Percentiles rank a stretch among this genome's conserved stretches.
Conservation (phyloP, 805 yeast species). For the Suhomyces kilbournensis region DNA sequence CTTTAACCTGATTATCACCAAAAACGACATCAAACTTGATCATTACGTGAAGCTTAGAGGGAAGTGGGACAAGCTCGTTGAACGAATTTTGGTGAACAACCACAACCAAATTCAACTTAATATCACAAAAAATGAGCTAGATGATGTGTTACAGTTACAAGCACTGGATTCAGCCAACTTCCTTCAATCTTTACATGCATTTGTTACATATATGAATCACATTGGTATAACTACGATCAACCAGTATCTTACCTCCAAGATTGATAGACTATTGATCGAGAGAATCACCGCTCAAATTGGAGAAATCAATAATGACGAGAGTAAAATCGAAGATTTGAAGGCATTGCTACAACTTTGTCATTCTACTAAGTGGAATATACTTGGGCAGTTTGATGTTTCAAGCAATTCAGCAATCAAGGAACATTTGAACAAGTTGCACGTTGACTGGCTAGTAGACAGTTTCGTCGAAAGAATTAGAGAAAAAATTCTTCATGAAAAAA, state of each 20-base stretch:
- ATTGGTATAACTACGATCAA: constrained; percentile 20
- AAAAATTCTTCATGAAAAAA: constrained; percentile 1
- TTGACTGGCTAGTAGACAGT: constrained; percentile 31
- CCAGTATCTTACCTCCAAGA: constrained; percentile 23
- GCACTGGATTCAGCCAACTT: constrained; percentile 1
- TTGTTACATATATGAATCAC: constrained; percentile 30
- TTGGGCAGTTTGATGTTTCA: constrained; percentile 7
- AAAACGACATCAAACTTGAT: constrained; percentile 7
- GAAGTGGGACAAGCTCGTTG: constrained; percentile 12
- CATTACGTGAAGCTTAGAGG: constrained; percentile 7
- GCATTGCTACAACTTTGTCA: constrained; percentile 17
- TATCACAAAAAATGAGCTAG: constrained; percentile 4
- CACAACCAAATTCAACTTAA: neutral
- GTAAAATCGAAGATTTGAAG: constrained; percentile 18
- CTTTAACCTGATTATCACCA: constrained; percentile 8
- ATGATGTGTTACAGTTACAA: constrained; percentile 2
- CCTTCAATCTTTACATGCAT: constrained; percentile 23
- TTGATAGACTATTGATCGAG: constrained; percentile 27
- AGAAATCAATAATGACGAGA: constrained; percentile 15
- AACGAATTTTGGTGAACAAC: constrained; percentile 7
- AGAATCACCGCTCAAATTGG: constrained; percentile 31
- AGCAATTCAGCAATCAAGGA: constrained; percentile 18
- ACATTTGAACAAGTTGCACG: constrained; percentile 25
- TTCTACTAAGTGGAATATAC: constrained; percentile 22
- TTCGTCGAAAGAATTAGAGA: constrained; percentile 29